These are phyloP conservation scores for Cornus suecica DNA, from an alignment of 148 eudicot species.

Conservation along the genomic window DNA sequence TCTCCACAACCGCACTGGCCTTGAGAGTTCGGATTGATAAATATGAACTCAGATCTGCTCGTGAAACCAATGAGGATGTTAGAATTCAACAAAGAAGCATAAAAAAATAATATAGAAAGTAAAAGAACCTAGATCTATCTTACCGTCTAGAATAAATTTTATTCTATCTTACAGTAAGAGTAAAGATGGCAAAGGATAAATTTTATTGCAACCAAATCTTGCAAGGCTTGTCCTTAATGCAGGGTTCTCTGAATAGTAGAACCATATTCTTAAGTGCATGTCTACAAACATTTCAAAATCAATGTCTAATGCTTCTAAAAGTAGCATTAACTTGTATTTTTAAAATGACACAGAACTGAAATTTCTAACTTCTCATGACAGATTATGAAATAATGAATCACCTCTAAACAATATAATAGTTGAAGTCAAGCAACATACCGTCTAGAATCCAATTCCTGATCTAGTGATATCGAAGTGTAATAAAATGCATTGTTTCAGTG, in stretches of 20 bases:
- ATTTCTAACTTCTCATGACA: not conserved
- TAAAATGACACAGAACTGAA: not conserved
- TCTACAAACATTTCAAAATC: not conserved
- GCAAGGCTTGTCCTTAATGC: too few relatives aligned
- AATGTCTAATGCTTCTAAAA: not conserved
- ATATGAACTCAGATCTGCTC: not conserved
- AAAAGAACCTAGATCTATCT: not conserved
- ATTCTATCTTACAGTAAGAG: too few relatives aligned
- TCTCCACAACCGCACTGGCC: not conserved
- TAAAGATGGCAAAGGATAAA: too few relatives aligned
- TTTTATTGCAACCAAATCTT: too few relatives aligned
- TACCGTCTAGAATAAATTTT: too few relatives aligned
- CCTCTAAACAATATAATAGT: not conserved
- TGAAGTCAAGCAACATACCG: not conserved
- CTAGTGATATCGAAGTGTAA: not conserved
- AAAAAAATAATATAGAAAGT: not conserved
- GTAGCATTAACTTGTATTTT: not conserved
- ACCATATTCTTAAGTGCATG: too few relatives aligned
- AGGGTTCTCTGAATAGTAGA: not conserved
- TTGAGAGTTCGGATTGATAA: not conserved
- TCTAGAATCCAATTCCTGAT: not conserved
- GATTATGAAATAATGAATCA: not conserved
- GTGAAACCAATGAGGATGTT: not conserved
- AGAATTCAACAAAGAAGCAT: not conserved
- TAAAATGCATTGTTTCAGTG: not conserved